Percentiles rank a stretch among this genome's conserved stretches.
phyloP scores from a whole-genome alignment of 108 stramenopile species.

The Cyclotella sp. region DNA sequence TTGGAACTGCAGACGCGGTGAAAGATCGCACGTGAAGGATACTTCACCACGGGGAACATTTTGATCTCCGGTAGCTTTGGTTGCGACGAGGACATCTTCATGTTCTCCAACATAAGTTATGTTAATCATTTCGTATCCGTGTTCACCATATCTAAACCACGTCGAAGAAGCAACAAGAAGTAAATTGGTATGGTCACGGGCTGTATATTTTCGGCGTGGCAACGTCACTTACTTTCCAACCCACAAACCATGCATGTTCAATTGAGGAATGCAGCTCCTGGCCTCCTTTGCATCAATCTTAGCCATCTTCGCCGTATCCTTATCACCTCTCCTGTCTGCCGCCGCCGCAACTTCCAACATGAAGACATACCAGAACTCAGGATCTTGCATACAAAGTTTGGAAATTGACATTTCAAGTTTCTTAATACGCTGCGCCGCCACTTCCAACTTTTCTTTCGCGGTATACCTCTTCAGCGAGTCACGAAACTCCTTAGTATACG shows the following conservation, averaged over 20 bases:
- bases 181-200: background rate
- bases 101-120: slow-evolving; percentile 62
- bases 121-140: slow-evolving; percentile 88
- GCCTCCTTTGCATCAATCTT: slow-evolving; percentile 54
- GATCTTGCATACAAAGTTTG: slow-evolving; percentile 63
- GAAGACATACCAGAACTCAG: slow-evolving; percentile 71
- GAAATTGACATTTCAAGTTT: slow-evolving; percentile 57
- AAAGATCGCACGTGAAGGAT: slow-evolving; percentile 74
- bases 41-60: slow-evolving; percentile 75
- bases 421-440: slow-evolving; percentile 20
- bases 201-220: background rate
- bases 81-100: slow-evolving; percentile 62
- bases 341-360: slow-evolving; percentile 52
- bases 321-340: slow-evolving; percentile 49
- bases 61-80: slow-evolving; percentile 79
- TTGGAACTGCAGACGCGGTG: slow-evolving; percentile 24
- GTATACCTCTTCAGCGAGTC: background rate
- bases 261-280: slow-evolving; percentile 63
- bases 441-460: slow-evolving; percentile 6
- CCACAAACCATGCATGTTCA: slow-evolving; percentile 80
- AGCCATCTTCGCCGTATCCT: slow-evolving; percentile 35
- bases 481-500: background rate
- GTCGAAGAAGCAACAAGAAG: background rate
- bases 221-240: slow-evolving; percentile 64
- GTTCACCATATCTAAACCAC: slow-evolving; percentile 56